Evolutionary conservation across 306 rosid genomes (phyloP).

Genomic region (Prunus kanzakura): DNA sequence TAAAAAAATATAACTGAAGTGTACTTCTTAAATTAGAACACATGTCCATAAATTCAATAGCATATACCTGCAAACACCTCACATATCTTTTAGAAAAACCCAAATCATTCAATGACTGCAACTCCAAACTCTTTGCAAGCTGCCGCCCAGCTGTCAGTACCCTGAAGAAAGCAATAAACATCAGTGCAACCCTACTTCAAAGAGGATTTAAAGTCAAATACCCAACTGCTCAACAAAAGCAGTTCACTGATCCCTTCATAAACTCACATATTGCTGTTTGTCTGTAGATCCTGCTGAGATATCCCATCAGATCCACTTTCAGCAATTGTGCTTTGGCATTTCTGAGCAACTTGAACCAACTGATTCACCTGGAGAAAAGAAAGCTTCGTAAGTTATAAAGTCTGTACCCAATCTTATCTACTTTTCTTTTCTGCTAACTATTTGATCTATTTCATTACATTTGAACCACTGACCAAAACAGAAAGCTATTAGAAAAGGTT

Average conservation of each 20-base stretch:
- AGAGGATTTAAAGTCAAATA: background rate
- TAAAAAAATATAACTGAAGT: background rate
- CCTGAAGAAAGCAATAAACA: conserved; percentile 45
- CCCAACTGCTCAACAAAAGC: background rate
- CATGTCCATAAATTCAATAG: conserved; percentile 8
- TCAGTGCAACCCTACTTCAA: conserved; percentile 2
- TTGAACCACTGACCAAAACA: background rate
- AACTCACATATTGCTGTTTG: conserved; percentile 93
- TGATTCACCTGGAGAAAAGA: conserved; percentile 70
- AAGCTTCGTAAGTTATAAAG: background rate
- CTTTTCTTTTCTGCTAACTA: background rate
- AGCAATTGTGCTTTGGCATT: conserved; percentile 77
- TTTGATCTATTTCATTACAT: background rate
- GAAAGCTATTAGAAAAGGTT: too few relatives aligned
- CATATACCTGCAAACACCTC: conserved; percentile 90
- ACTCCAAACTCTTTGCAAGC: conserved; percentile 88
- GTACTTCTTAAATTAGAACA: background rate
- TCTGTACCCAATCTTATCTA: background rate
- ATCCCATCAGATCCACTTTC: conserved; percentile 90
- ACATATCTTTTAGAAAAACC: conserved; percentile 98
- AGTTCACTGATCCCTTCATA: background rate
- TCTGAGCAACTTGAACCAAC: conserved; percentile 86
- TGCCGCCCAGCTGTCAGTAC: conserved; percentile 87
- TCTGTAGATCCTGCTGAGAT: conserved; percentile 84
- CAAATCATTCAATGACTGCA: conserved; percentile 84